Evolutionary conservation across 306 rosid genomes (phyloP).

Genomic region (Neltuma alba): DNA sequence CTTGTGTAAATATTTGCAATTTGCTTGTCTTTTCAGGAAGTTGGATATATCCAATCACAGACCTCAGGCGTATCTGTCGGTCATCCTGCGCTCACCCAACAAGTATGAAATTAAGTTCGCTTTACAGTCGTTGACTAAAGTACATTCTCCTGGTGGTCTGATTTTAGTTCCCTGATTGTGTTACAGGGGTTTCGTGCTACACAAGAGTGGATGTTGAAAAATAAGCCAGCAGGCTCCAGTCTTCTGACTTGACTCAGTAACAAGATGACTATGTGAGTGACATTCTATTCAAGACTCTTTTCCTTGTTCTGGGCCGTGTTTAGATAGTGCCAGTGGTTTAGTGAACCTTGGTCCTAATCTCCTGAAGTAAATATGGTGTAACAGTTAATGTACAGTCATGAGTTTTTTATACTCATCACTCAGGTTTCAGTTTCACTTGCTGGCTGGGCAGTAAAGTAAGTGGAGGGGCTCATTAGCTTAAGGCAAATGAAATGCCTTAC

Average conservation of each 20-base stretch:
- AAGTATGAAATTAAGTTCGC: conserved; percentile 35
- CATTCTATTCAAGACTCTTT: no score
- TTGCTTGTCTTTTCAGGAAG: conserved; percentile 45
- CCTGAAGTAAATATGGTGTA: not conserved
- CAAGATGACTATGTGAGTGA: no score
- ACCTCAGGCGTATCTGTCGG: conserved; percentile 41
- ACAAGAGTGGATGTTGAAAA: no score
- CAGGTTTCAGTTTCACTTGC: not conserved
- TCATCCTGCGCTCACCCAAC: conserved; percentile 62
- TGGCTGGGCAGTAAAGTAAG: not conserved
- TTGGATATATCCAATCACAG: conserved; percentile 57
- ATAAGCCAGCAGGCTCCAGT: conserved; percentile 67
- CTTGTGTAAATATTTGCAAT: no score
- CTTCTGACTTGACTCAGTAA: conserved; percentile 7
- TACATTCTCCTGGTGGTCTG: conserved; percentile 3
- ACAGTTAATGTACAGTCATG: not conserved
- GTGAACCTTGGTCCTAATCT: not conserved
- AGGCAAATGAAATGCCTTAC: not conserved
- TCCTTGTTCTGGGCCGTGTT: no score
- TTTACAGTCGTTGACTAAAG: not conserved
- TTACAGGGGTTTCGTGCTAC: conserved; percentile 63
- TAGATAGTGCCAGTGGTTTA: no score
- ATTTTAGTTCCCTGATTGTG: conserved; percentile 23
- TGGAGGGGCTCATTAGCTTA: not conserved
- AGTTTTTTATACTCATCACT: not conserved